Conservation (phyloP, 805 yeast species). For the Vanderwaltozyma tropicalis region DNA sequence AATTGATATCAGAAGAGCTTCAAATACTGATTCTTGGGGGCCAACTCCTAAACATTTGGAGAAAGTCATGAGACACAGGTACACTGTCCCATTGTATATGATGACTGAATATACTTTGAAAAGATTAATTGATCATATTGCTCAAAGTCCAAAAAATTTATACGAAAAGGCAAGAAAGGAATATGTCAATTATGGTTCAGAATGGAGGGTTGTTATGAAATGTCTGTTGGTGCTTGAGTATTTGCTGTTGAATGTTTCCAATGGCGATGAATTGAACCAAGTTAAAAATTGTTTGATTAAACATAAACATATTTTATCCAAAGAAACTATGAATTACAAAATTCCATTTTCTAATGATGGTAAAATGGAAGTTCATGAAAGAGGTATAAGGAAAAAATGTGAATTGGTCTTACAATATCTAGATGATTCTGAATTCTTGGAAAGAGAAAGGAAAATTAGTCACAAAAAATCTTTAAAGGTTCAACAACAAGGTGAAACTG, state of each 20-base stretch:
- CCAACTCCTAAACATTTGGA: conserved; percentile 37
- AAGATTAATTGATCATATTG: conserved; percentile 29
- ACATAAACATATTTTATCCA: conserved; percentile 25
- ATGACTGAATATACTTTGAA: conserved; percentile 29
- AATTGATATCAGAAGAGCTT: conserved; percentile 34
- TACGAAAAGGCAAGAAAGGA: conserved; percentile 32
- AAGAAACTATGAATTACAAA: conserved; percentile 23
- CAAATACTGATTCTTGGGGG: conserved; percentile 45
- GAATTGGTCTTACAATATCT: conserved; percentile 23
- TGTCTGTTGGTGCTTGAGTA: conserved; percentile 29
- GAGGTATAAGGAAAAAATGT: conserved; percentile 28
- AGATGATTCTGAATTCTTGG: conserved; percentile 23
- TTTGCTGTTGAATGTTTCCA: conserved; percentile 25
- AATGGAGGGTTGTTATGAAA: conserved; percentile 33
- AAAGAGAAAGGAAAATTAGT: conserved; percentile 22
- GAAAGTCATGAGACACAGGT: conserved; percentile 25
- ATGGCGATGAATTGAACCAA: conserved; percentile 27
- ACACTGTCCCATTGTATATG: conserved; percentile 24
- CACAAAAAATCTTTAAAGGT: conserved; percentile 24
- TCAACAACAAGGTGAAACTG: conserved; percentile 22
- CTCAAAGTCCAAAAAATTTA: conserved; percentile 27
- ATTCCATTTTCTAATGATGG: conserved; percentile 28
- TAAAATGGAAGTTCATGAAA: conserved; percentile 30
- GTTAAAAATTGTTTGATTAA: conserved; percentile 24
- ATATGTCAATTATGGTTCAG: conserved; percentile 32